A percentile compares a stretch with the other conserved stretches of the same genome.
Evolutionary conservation across 2,329 filamentous ascomycete genomes (phyloP).

Genomic region (Teratosphaeria destructans): DNA sequence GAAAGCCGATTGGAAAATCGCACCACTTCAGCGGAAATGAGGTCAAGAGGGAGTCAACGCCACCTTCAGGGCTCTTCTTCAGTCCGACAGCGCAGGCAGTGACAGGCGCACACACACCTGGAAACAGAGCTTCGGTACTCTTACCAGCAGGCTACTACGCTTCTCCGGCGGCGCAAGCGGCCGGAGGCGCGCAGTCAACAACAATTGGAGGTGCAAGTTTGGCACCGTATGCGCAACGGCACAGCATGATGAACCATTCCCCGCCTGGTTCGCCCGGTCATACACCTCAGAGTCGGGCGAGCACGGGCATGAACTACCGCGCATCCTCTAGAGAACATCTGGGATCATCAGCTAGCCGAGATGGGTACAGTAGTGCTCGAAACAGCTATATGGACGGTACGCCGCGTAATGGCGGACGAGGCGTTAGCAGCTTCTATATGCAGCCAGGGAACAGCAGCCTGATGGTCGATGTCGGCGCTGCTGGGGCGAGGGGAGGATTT

Average conservation of each 20-base stretch:
- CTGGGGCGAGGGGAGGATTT: conserved; percentile 11
- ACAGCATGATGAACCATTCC: conserved; percentile 16
- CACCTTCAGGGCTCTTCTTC: conserved; percentile 76
- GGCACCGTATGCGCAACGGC: conserved; percentile 18
- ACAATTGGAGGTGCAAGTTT: conserved; percentile 30
- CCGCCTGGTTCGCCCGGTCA: conserved; percentile 18
- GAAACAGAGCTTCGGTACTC: conserved; percentile 64
- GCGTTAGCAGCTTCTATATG: conserved; percentile 15
- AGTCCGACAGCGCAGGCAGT: conserved; percentile 71
- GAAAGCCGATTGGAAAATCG: conserved; percentile 26
- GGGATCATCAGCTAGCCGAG: conserved; percentile 1
- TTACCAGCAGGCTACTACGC: conserved; percentile 89
- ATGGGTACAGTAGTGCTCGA: conserved; percentile 8
- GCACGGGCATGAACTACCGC: conserved; percentile 7
- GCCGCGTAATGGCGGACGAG: conserved; percentile 2
- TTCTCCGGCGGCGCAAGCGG: conserved; percentile 47
- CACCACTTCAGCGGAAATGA: conserved; percentile 14
- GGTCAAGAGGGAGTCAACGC: conserved; percentile 30
- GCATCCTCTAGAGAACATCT: conserved; percentile 6
- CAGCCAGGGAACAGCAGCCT: conserved; percentile 28
- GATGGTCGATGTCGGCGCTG: conserved; percentile 6
- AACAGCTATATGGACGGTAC: conserved; percentile 12
- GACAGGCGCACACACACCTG: conserved; percentile 20
- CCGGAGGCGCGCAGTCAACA: conserved; percentile 30
- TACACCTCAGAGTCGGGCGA: conserved; percentile 7